phyloP scores from a whole-genome alignment of 306 rosid genomes.

The Pterocarpus macrocarpus region DNA sequence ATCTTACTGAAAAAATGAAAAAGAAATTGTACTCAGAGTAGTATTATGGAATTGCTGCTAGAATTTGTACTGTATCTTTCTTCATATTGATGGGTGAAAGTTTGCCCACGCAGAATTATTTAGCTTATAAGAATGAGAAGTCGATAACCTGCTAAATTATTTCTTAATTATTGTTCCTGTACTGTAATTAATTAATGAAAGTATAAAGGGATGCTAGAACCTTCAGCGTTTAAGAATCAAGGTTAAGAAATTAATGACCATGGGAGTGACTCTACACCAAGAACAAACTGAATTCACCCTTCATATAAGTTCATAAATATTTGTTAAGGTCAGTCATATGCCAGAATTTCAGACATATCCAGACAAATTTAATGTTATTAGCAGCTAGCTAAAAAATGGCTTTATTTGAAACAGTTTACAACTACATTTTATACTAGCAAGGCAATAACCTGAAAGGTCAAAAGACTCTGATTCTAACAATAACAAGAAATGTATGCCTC shows the following conservation, averaged over 20 bases:
- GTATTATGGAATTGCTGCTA: slow-evolving; percentile 15
- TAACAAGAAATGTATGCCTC: slow-evolving; percentile 17
- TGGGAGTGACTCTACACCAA: slow-evolving; percentile 4
- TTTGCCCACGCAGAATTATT: slow-evolving; percentile 4
- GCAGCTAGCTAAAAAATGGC: slow-evolving; percentile 9
- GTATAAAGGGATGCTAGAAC: background rate
- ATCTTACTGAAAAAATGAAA: no score
- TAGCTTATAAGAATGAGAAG: slow-evolving; percentile 3
- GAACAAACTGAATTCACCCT: background rate
- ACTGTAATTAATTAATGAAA: background rate
- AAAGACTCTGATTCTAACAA: slow-evolving; percentile 4
- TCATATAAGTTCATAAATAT: background rate
- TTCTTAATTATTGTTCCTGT: background rate
- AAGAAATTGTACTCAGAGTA: no score
- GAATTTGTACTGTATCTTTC: background rate
- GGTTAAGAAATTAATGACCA: background rate
- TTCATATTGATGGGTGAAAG: background rate
- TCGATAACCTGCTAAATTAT: background rate
- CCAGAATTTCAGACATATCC: background rate
- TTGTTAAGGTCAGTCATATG: background rate
- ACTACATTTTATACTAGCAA: background rate
- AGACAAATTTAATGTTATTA: background rate
- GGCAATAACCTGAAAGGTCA: slow-evolving; percentile 14
- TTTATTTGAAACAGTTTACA: slow-evolving; percentile 19
- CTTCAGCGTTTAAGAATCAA: background rate